Evolutionary conservation across 2,329 filamentous ascomycete genomes (phyloP).

Genomic region (Alternaria gansuensis): DNA sequence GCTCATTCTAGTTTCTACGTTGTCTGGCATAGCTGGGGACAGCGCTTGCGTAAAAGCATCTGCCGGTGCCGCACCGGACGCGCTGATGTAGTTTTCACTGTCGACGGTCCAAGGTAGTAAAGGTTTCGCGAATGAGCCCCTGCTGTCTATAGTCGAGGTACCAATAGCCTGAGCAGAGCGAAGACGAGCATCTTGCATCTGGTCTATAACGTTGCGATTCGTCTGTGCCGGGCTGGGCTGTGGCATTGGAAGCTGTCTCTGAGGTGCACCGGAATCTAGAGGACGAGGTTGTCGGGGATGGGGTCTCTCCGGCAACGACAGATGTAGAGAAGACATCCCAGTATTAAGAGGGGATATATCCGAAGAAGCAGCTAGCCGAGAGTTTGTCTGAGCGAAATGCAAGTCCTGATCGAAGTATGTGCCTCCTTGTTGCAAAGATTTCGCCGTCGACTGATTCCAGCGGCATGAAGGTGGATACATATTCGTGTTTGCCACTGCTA

Average conservation of each 20-base stretch:
- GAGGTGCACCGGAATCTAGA: slow-evolving; percentile 30
- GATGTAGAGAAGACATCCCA: slow-evolving; percentile 41
- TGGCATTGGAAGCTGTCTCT: slow-evolving; percentile 47
- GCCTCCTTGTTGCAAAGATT: slow-evolving; percentile 20
- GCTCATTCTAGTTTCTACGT: slow-evolving; percentile 19
- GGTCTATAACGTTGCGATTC: slow-evolving; percentile 42
- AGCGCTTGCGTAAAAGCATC: slow-evolving; percentile 11
- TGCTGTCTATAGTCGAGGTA: slow-evolving; percentile 17
- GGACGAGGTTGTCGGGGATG: slow-evolving; percentile 26
- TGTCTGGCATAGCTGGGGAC: slow-evolving; percentile 17
- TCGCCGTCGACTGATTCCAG: slow-evolving; percentile 31
- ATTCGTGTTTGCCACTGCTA: slow-evolving; percentile 21
- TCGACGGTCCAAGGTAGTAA: slow-evolving; percentile 34
- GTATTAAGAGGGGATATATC: slow-evolving; percentile 43
- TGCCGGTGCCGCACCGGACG: slow-evolving; percentile 22
- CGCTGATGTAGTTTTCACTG: slow-evolving; percentile 19
- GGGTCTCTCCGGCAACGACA: slow-evolving; percentile 39
- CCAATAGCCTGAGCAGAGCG: slow-evolving; percentile 36
- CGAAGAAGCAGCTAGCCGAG: slow-evolving; percentile 16
- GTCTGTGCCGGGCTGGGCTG: slow-evolving; percentile 39
- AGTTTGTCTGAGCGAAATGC: slow-evolving; percentile 30
- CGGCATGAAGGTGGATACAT: slow-evolving; percentile 31
- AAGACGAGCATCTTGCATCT: slow-evolving; percentile 45
- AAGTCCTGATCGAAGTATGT: slow-evolving; percentile 38
- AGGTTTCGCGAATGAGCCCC: slow-evolving; percentile 32